Percentiles rank a stretch among this genome's conserved stretches.
Conservation (phyloP, 2,329 filamentous ascomycete genomes). For the Alternaria arbusti region DNA sequence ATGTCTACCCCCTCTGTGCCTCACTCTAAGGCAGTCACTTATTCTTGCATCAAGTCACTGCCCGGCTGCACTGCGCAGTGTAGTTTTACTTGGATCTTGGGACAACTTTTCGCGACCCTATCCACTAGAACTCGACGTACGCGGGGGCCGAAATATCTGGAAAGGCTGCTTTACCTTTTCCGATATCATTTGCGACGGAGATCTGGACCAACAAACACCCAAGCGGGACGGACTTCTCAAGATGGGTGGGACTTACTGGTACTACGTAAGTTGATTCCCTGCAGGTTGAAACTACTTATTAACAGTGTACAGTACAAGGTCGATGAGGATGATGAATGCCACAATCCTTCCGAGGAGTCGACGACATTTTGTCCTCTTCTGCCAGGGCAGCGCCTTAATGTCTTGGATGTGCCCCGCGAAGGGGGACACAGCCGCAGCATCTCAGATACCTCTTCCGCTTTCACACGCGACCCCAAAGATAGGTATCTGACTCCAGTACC, state of each 20-base stretch:
- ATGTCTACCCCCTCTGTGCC: conserved; percentile 33
- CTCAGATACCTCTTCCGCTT: conserved; percentile 70
- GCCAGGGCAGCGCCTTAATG: conserved; percentile 86
- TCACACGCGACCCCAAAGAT: conserved; percentile 79
- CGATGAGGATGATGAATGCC: conserved; percentile 78
- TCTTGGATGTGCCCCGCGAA: conserved; percentile 80
- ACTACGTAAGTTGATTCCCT: conserved; percentile 72
- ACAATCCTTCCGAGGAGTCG: conserved; percentile 73
- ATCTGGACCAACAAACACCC: conserved; percentile 57
- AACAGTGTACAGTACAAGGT: conserved; percentile 72
- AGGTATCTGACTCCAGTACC: conserved; percentile 75
- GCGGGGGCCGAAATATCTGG: conserved; percentile 79
- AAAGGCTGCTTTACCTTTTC: conserved; percentile 86
- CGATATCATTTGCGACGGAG: conserved; percentile 83
- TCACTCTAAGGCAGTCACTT: conserved; percentile 25
- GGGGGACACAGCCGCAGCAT: conserved; percentile 62
- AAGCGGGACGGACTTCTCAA: conserved; percentile 80
- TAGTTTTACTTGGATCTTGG: conserved; percentile 90
- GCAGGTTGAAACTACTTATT: conserved; percentile 5
- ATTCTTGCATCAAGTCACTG: conserved; percentile 40
- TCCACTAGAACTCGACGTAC: conserved; percentile 78
- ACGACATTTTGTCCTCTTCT: conserved; percentile 84
- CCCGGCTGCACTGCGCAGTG: conserved; percentile 63
- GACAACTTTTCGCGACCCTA: conserved; percentile 87
- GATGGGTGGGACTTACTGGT: conserved; percentile 95